Evolutionary conservation across 192 early-diverging fungal species (phyloP), one percentile per base, ranked within the genome.

Genomic region (Umbelopsis sp.): DNA sequence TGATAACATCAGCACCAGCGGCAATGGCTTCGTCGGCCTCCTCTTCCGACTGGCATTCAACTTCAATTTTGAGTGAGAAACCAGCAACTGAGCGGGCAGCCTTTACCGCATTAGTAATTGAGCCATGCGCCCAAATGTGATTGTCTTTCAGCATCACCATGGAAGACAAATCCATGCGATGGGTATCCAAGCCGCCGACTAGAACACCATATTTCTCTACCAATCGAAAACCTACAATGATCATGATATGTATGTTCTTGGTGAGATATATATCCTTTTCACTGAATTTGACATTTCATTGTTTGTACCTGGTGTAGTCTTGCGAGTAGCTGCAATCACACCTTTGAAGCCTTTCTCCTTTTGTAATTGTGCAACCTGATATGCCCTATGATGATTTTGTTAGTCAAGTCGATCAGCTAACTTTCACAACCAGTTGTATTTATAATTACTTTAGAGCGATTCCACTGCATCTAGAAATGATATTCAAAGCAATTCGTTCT

Each of bases 71-170:
- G 68, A 97, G 80, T 10, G 94, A 87, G 73, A 99, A 97, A 0
- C 97, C 96, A 46, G 92, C 92, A 0, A 93, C 93, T 21, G 76
- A 69, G 44, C 92, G 87, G 2, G 97, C 97, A 27, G 87, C 79
- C 49, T 88, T 67, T 1, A 98, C 92, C 8, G 97, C 96, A n/a
- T 85, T 83, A 22, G 95, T 95, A 71, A 99, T 97, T 0, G 95
- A 97, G 0, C 97, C 93, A 86, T 71, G 41, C 25, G 37, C 44
- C 97, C 97, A 99, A 68, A 99, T 91, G 72, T 99, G 97, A 82
- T 99, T 98, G 83, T 99, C 97, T 81, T 99, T 99, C 55, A 99
- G 86, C 97, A 99, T 99, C 64, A 99, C 92, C 95, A 98, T 97
- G 16, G 93, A 89, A 4, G 95, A 97, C 58, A 99, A 84, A 79